Percentiles rank a stretch among this genome's conserved stretches.
Conservation (phyloP, 352 stramenopile species). For the Globisporangium echinulatum region DNA sequence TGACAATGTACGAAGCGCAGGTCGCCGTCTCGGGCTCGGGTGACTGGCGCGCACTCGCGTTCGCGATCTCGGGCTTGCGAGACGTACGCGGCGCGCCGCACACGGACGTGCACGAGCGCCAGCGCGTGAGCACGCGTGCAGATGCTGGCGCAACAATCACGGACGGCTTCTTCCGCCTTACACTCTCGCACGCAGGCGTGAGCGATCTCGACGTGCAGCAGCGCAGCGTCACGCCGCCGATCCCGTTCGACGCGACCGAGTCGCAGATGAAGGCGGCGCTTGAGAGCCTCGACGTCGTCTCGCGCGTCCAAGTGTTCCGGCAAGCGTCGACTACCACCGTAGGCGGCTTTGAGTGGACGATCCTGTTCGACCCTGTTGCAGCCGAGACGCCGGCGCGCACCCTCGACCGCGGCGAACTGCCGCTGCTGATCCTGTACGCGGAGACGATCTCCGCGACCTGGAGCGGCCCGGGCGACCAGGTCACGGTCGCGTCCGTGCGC, state of each 20-base stretch:
- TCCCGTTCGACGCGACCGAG: slow-evolving; percentile 70
- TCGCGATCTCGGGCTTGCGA: slow-evolving; percentile 25
- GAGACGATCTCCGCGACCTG: slow-evolving; percentile 47
- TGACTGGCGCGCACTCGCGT: slow-evolving; percentile 28
- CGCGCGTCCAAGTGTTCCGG: slow-evolving; percentile 47
- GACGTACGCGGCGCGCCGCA: not conserved
- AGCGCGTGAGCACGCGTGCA: slow-evolving; percentile 44
- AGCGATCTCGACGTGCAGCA: slow-evolving; percentile 33
- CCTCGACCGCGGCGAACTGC: slow-evolving; percentile 26
- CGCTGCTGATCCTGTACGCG: slow-evolving; percentile 41
- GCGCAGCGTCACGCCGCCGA: slow-evolving; percentile 38
- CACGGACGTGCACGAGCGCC: slow-evolving; percentile 31
- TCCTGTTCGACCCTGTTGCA: slow-evolving; percentile 40
- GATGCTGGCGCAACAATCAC: slow-evolving; percentile 36
- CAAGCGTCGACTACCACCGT: slow-evolving; percentile 10
- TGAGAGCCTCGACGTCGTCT: slow-evolving; percentile 63
- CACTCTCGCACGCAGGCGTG: slow-evolving; percentile 30
- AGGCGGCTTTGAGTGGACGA: slow-evolving; percentile 41
- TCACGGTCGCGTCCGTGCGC: slow-evolving; percentile 35
- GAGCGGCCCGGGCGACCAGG: slow-evolving; percentile 39
- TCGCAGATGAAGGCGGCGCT: slow-evolving; percentile 57
- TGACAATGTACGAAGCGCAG: slow-evolving; percentile 53
- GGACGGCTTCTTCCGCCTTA: slow-evolving; percentile 51
- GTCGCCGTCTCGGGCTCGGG: slow-evolving; percentile 36
- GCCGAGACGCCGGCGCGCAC: not conserved